These are phyloP conservation scores for Themeda triandra DNA, from an alignment of 176 grass and related monocot species.

Conservation along the genomic window DNA sequence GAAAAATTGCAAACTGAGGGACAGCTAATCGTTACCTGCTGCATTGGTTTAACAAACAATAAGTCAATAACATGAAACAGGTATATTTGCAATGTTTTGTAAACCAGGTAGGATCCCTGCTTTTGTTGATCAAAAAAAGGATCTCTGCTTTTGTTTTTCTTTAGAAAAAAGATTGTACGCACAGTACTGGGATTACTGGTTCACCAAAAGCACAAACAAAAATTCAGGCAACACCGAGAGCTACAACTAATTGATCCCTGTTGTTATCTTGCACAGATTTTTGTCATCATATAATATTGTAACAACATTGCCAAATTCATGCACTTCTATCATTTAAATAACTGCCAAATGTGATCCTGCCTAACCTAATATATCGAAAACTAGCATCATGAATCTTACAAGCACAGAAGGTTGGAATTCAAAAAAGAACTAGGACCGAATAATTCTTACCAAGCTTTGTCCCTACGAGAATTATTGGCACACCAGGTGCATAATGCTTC, in stretches of 20 bases:
- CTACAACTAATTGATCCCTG: background rate
- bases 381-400: background rate
- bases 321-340: background rate
- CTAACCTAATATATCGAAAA: background rate
- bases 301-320: background rate
- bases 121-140: no score
- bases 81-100: background rate
- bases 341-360: background rate
- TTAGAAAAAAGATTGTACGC: background rate
- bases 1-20: background rate
- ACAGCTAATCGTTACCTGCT: background rate
- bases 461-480: constrained; percentile 73
- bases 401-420: background rate
- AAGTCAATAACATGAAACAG: background rate
- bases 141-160: background rate
- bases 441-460: constrained; percentile 73
- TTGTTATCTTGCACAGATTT: background rate
- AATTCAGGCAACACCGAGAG: background rate
- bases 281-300: background rate
- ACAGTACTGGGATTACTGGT: background rate
- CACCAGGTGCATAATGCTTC: constrained; percentile 78
- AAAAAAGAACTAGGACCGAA: background rate
- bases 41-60: background rate
- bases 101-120: background rate
- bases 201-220: background rate